These are phyloP conservation scores for Sporothrix inflata DNA, from an alignment of 2,329 filamentous ascomycete genomes.

Conservation along the genomic window DNA sequence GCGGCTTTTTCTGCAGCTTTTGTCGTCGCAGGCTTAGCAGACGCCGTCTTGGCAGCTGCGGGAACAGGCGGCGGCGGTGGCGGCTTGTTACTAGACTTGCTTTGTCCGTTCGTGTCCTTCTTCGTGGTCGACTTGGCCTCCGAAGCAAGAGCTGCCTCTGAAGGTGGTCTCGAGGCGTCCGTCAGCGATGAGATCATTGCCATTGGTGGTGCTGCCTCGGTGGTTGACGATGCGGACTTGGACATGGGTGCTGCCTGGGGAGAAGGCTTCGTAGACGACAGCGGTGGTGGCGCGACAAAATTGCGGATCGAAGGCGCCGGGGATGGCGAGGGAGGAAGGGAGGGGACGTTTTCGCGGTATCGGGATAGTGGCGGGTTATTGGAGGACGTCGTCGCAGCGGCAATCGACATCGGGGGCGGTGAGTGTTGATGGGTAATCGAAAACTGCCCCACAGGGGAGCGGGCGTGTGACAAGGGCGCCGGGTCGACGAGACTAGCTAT, in stretches of 20 bases:
- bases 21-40: conserved; percentile 32
- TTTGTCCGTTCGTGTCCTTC: conserved; percentile 21
- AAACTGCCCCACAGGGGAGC: conserved; percentile 39
- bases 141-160: not conserved
- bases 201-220: conserved; percentile 23
- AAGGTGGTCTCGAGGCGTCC: not conserved
- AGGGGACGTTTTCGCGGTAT: conserved; percentile 27
- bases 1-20: conserved; percentile 37
- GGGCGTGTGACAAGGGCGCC: conserved; percentile 45
- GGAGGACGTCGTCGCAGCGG: conserved; percentile 36
- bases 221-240: conserved; percentile 11
- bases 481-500: conserved; percentile 89
- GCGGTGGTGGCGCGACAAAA: not conserved
- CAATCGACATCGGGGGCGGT: conserved; percentile 38
- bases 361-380: not conserved
- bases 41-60: conserved; percentile 41
- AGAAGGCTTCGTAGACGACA: conserved; percentile 1
- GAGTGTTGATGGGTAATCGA: conserved; percentile 42
- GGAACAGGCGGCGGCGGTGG: conserved; percentile 24
- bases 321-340: conserved; percentile 38
- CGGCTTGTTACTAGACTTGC: conserved; percentile 34
- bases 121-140: conserved; percentile 18
- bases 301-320: conserved; percentile 39
- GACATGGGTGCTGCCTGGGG: conserved; percentile 11
- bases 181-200: not conserved